phyloP scores from a whole-genome alignment of 768 basidiomycete genomes.

The Suillus alpinus region DNA sequence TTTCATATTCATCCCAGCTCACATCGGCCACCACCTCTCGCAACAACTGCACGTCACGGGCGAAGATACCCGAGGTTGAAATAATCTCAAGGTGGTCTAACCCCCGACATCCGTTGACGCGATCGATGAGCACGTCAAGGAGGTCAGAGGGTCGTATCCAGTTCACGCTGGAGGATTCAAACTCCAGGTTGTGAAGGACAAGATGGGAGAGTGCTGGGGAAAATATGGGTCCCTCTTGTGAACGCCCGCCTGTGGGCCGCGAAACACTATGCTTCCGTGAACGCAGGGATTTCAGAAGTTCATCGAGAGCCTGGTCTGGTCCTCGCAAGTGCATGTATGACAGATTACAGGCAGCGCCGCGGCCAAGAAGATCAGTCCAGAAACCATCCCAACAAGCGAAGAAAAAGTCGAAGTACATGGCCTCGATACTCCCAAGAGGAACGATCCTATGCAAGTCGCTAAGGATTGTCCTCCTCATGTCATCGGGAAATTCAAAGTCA shows the following conservation, averaged over 20 bases:
- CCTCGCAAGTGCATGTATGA: neutral
- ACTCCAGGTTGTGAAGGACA: neutral
- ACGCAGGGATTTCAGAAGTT: neutral
- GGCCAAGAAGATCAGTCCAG: neutral
- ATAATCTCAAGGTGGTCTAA: neutral
- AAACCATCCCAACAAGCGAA: neutral
- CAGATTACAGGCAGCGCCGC: neutral
- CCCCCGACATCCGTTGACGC: neutral
- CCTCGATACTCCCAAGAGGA: neutral
- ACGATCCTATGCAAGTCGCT: neutral
- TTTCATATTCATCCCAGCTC: neutral
- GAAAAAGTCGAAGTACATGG: neutral
- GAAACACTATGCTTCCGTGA: neutral
- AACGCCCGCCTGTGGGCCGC: neutral
- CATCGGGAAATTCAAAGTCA: neutral
- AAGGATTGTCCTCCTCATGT: neutral
- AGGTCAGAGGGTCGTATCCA: neutral
- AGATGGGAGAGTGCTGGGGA: neutral
- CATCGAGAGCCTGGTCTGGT: neutral
- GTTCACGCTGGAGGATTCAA: neutral
- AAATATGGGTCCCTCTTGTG: neutral
- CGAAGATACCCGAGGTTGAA: neutral
- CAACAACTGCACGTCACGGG: neutral
- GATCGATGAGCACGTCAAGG: slow-evolving; percentile 2
- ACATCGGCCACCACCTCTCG: slow-evolving; percentile 4